Percentiles rank a stretch among this genome's conserved stretches.
phyloP scores from a whole-genome alignment of 345 rosid species.

The Sapria himalayana region DNA sequence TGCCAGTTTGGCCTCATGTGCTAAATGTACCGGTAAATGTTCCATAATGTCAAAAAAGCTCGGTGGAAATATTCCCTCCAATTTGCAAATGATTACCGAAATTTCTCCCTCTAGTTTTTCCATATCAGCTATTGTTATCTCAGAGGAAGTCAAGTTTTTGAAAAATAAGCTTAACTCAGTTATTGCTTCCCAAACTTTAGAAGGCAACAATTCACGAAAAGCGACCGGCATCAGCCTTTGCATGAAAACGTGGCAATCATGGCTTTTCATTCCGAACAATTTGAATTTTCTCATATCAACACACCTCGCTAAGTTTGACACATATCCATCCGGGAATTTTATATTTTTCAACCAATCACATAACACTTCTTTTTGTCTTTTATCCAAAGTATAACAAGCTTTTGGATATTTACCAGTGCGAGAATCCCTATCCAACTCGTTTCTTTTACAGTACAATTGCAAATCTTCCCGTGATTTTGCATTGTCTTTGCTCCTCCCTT shows the following conservation, averaged over 20 bases:
- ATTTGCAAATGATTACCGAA: not conserved
- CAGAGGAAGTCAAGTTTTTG: not conserved
- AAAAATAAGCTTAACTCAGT: not conserved
- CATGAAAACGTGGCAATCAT: conserved; percentile 1
- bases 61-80: not conserved
- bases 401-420: not conserved
- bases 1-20: not conserved
- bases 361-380: not conserved
- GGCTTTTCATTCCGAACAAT: not conserved
- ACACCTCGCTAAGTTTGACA: not conserved
- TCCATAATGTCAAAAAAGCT: not conserved
- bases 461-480: not conserved
- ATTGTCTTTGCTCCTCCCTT: conserved; percentile 1
- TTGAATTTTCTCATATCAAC: not conserved
- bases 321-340: conserved; percentile 1
- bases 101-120: not conserved
- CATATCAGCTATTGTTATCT: not conserved
- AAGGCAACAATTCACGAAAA: not conserved
- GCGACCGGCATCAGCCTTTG: not conserved
- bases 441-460: no score
- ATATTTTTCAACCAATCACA: not conserved
- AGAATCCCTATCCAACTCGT: not conserved
- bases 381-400: not conserved
- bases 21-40: not conserved
- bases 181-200: not conserved